phyloP scores from a whole-genome alignment of 345 rosid genomes.

The Physaria fendleri region DNA sequence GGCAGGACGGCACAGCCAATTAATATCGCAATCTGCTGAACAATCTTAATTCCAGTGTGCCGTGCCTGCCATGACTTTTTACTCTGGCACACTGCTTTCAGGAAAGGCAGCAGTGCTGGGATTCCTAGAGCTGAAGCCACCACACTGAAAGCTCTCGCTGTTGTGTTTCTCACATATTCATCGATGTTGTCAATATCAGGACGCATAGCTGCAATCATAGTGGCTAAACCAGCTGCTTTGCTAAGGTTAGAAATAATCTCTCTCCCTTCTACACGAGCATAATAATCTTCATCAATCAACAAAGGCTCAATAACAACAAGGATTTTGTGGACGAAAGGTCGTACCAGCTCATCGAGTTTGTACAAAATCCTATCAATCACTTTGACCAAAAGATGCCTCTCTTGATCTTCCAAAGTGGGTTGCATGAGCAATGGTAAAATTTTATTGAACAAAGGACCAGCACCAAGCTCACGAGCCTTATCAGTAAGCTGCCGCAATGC shows the following conservation, averaged over 20 bases:
- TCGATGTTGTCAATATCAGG: conserved; percentile 98
- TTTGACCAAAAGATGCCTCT: conserved; percentile 97
- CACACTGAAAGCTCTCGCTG: conserved; percentile 99
- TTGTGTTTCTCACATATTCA: conserved; percentile 97
- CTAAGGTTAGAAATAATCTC: conserved; percentile 96
- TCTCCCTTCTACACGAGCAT: conserved; percentile 99
- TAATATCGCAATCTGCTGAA: conserved; percentile 96
- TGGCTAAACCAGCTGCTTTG: conserved; percentile 98
- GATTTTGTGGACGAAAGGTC: conserved; percentile 95
- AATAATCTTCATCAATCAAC: conserved; percentile 97
- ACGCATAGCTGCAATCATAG: conserved; percentile 99
- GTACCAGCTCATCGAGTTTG: conserved; percentile 91
- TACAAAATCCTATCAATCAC: conserved; percentile 92
- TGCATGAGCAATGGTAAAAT: conserved; percentile 97
- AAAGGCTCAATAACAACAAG: conserved; percentile 98
- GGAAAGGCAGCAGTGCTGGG: conserved; percentile 86
- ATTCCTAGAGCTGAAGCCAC: conserved; percentile 98
- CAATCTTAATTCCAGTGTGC: conserved; percentile 98
- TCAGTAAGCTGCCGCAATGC: conserved; percentile 95
- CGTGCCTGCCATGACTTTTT: conserved; percentile 99
- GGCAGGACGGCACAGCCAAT: conserved; percentile 99
- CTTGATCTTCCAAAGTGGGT: conserved; percentile 96
- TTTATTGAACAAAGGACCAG: conserved; percentile 84
- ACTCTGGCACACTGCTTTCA: conserved; percentile 99
- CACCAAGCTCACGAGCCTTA: conserved; percentile 97